Conservation (phyloP, 371 early-diverging fungal species). For the Mortierella polycephala region DNA sequence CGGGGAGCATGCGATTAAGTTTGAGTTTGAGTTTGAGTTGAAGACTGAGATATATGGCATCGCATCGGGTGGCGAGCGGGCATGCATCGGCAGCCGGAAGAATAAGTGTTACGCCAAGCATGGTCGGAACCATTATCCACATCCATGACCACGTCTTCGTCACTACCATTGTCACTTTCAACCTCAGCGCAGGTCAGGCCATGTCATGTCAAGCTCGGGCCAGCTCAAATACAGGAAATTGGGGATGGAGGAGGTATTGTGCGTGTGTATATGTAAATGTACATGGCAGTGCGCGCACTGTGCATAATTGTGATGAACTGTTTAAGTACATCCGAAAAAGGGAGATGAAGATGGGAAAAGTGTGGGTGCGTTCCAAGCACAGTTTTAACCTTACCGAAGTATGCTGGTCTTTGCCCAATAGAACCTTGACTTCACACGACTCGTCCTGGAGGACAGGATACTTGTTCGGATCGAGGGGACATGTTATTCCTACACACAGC, state of each 20-base stretch:
- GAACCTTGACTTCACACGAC: conserved; percentile 48
- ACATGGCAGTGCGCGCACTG: background rate
- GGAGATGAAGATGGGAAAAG: background rate
- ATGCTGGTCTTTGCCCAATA: conserved; percentile 52
- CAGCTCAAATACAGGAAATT: no score
- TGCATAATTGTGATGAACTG: background rate
- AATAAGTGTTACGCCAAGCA: no score
- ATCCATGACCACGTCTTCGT: no score
- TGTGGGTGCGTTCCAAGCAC: background rate
- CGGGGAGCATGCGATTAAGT: no score
- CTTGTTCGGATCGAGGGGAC: conserved; percentile 41
- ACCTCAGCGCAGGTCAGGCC: no score
- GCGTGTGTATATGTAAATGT: background rate
- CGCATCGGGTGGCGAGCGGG: no score
- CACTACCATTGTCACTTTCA: no score
- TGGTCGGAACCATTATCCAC: no score
- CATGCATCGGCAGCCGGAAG: no score
- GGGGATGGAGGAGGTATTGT: background rate
- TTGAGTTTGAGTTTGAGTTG: no score
- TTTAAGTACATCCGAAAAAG: conserved; percentile 22
- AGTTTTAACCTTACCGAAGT: conserved; percentile 43
- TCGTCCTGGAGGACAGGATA: conserved; percentile 46
- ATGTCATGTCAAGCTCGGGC: no score
- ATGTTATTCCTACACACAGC: conserved; percentile 34
- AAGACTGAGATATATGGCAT: no score